phyloP scores from a whole-genome alignment of 2,329 filamentous ascomycete species.

The Aspergillus amoenus region DNA sequence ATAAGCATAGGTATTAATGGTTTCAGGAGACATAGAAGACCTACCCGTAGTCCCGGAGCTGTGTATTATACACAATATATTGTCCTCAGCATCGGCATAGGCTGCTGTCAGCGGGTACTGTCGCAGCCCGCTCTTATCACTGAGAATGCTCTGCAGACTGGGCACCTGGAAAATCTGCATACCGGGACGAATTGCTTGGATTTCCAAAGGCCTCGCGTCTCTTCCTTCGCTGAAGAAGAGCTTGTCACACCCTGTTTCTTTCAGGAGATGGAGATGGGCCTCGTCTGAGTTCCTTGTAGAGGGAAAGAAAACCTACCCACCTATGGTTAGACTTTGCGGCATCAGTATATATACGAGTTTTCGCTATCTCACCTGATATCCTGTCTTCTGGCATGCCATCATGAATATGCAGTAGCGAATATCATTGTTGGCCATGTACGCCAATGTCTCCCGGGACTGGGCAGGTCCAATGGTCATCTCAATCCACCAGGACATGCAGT shows the following conservation, averaged over 20 bases:
- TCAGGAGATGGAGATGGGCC: slow-evolving; percentile 8
- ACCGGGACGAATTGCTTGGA: background rate
- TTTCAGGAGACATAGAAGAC: too few species aligned
- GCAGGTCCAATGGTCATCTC: background rate
- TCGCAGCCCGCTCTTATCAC: background rate
- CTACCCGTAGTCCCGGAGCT: slow-evolving; percentile 36
- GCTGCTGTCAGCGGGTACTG: slow-evolving; percentile 22
- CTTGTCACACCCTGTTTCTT: slow-evolving; percentile 2
- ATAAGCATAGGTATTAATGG: too few species aligned
- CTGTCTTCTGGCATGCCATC: slow-evolving; percentile 7
- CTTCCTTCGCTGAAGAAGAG: background rate
- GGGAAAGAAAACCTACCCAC: background rate
- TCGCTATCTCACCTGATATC: background rate
- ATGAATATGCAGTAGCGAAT: slow-evolving; percentile 11
- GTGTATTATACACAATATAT: slow-evolving; percentile 37
- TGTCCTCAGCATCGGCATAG: slow-evolving; percentile 34
- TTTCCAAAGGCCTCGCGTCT: background rate
- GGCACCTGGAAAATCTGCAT: background rate
- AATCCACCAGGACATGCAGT: slow-evolving; percentile 21
- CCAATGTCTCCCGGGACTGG: background rate
- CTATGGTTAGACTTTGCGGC: too few species aligned
- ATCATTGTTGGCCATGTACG: slow-evolving; percentile 10
- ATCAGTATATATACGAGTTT: too few species aligned
- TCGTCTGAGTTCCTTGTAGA: slow-evolving; percentile 10
- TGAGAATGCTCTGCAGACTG: background rate